Evolutionary conservation across 805 yeast genomes (phyloP).

Genomic region (Lipomyces yamadae): DNA sequence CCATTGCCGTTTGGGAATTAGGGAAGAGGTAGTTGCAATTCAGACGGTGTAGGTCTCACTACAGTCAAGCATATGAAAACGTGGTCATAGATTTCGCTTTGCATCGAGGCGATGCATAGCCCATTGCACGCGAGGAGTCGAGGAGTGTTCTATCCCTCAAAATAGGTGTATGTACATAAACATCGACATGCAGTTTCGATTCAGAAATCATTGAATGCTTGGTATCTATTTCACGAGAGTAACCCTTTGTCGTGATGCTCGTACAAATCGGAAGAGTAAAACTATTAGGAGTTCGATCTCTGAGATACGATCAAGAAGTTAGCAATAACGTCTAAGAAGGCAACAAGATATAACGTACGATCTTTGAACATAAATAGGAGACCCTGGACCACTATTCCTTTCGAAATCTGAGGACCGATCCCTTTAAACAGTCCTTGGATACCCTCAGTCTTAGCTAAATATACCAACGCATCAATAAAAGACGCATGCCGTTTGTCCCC

Average conservation of each 20-base stretch:
- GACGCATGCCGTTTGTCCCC: slow-evolving; percentile 52
- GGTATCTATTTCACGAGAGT: slow-evolving; percentile 13
- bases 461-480: slow-evolving; percentile 62
- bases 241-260: slow-evolving; percentile 19
- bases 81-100: background rate
- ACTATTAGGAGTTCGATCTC: slow-evolving; percentile 40
- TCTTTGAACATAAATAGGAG: slow-evolving; percentile 81
- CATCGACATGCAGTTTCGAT: background rate
- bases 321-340: slow-evolving; percentile 41
- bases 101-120: too few relatives aligned
- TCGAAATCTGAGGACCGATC: slow-evolving; percentile 73
- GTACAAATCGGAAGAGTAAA: slow-evolving; percentile 35
- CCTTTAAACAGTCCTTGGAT: slow-evolving; percentile 75
- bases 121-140: background rate
- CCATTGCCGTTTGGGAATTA: slow-evolving; percentile 45
- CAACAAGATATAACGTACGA: slow-evolving; percentile 42
- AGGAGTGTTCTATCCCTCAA: background rate
- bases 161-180: background rate
- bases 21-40: slow-evolving; percentile 17
- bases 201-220: background rate
- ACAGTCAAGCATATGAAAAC: background rate
- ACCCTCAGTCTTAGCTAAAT: slow-evolving; percentile 69
- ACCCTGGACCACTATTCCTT: slow-evolving; percentile 86
- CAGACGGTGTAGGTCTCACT: background rate
- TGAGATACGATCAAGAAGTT: slow-evolving; percentile 41